Evolutionary conservation across 345 rosid species (phyloP).

Genomic region (Syzygium jambos): DNA sequence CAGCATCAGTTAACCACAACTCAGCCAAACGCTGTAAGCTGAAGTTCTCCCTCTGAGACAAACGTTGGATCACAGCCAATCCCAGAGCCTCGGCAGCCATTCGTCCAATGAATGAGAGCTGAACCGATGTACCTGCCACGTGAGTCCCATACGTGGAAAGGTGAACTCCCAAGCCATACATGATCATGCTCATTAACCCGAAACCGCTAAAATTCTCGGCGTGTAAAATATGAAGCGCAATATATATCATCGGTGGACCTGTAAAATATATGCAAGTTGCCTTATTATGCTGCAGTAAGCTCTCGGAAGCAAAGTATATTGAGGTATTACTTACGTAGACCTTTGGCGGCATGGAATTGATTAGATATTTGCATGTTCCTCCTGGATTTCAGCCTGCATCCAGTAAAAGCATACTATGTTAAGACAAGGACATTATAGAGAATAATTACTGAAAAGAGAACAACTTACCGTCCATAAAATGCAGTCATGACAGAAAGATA

Average conservation of each 20-base stretch:
- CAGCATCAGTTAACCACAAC: background rate
- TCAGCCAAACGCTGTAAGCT: background rate
- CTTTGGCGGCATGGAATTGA: background rate
- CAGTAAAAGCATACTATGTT: too few relatives aligned
- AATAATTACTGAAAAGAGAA: too few relatives aligned
- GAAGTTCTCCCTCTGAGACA: too few relatives aligned
- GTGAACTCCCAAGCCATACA: background rate
- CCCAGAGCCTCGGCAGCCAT: background rate
- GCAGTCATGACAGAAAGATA: too few relatives aligned
- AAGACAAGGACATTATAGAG: background rate
- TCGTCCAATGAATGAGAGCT: background rate
- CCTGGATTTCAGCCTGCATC: background rate
- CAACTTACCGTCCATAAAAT: too few relatives aligned
- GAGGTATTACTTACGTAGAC: background rate
- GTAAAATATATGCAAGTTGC: too few relatives aligned
- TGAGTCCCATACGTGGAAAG: background rate
- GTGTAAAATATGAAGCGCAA: background rate
- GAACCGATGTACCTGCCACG: accelerated
- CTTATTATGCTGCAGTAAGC: accelerated
- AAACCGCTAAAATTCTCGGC: too few relatives aligned
- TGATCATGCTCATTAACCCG: background rate
- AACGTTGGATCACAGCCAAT: background rate
- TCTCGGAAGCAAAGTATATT: background rate
- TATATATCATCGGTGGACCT: background rate
- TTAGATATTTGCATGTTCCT: background rate